These are phyloP conservation scores for Phycomyces blakesleeanus DNA, from an alignment of 192 early-diverging fungal species.

Conservation along the genomic window DNA sequence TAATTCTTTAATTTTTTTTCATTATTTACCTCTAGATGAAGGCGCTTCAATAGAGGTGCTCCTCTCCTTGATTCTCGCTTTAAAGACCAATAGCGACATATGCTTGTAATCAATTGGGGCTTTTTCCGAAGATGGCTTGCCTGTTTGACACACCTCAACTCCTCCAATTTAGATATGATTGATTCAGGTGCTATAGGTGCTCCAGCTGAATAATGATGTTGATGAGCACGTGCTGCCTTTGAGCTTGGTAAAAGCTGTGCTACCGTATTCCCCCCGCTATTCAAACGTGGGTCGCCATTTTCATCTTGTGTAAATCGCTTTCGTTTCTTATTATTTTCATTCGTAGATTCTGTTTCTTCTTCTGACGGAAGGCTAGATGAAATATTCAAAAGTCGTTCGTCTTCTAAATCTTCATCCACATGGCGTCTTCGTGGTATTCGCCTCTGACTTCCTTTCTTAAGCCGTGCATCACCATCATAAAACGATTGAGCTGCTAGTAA, in stretches of 20 bases:
- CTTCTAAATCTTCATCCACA: constrained; percentile 35
- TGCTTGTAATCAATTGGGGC: constrained; percentile 54
- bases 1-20: neutral
- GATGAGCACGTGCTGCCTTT: constrained; percentile 56
- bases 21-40: constrained; percentile 82
- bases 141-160: constrained; percentile 22
- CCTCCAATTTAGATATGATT: constrained; percentile 48
- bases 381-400: constrained; percentile 7
- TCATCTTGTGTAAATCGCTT: neutral
- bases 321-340: constrained; percentile 8
- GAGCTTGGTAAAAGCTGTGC: constrained; percentile 36
- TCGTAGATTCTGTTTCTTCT: constrained; percentile 28
- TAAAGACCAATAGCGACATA: constrained; percentile 93
- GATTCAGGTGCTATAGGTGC: constrained; percentile 61
- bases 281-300: neutral
- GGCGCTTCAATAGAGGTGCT: constrained; percentile 89
- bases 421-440: constrained; percentile 23
- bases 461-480: constrained; percentile 11
- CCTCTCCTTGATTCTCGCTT: constrained; percentile 89
- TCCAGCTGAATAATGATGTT: constrained; percentile 57
- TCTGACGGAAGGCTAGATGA: constrained; percentile 15
- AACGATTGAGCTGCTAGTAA: constrained; percentile 31
- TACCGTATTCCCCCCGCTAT: neutral
- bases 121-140: constrained; percentile 38
- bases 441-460: constrained; percentile 14